Evolutionary conservation across 768 basidiomycete species (phyloP).

Genomic region (Termitomyces sp.): DNA sequence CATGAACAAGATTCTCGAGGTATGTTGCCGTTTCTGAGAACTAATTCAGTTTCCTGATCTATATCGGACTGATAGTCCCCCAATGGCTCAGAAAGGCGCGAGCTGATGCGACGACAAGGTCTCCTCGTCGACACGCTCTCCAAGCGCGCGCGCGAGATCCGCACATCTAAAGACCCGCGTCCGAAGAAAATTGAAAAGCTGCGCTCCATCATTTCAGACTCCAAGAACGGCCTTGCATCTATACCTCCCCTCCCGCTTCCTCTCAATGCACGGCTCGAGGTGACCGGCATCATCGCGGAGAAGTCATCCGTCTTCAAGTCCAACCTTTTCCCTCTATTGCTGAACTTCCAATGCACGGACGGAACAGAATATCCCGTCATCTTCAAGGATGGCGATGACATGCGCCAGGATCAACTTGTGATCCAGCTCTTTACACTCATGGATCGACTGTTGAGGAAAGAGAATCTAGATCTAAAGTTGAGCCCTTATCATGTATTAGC

Average conservation of each 20-base stretch:
- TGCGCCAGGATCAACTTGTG: constrained; percentile 97
- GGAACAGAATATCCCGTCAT: constrained; percentile 90
- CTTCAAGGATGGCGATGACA: constrained; percentile 98
- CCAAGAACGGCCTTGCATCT: constrained; percentile 77
- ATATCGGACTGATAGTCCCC: constrained; percentile 42
- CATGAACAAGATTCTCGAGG: constrained; percentile 85
- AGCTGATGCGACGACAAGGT: constrained; percentile 88
- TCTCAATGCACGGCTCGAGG: constrained; percentile 79
- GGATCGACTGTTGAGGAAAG: constrained; percentile 90
- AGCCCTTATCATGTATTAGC: constrained; percentile 92
- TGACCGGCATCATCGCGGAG: constrained; percentile 86
- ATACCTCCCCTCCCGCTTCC: constrained; percentile 86
- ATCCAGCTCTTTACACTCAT: constrained; percentile 98
- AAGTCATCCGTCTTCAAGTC: constrained; percentile 97
- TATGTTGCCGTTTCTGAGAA: constrained; percentile 24
- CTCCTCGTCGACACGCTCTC: constrained; percentile 85
- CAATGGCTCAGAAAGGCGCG: constrained; percentile 77
- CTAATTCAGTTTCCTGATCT: not conserved
- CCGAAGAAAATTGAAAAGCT: constrained; percentile 98
- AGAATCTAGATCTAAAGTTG: constrained; percentile 90
- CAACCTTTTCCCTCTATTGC: constrained; percentile 86
- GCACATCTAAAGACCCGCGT: constrained; percentile 86
- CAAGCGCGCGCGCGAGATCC: constrained; percentile 81
- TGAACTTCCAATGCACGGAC: constrained; percentile 86
- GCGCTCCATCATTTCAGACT: constrained; percentile 77